Conservation (phyloP, 345 rosid species). For the Mallotus nudiflorus region DNA sequence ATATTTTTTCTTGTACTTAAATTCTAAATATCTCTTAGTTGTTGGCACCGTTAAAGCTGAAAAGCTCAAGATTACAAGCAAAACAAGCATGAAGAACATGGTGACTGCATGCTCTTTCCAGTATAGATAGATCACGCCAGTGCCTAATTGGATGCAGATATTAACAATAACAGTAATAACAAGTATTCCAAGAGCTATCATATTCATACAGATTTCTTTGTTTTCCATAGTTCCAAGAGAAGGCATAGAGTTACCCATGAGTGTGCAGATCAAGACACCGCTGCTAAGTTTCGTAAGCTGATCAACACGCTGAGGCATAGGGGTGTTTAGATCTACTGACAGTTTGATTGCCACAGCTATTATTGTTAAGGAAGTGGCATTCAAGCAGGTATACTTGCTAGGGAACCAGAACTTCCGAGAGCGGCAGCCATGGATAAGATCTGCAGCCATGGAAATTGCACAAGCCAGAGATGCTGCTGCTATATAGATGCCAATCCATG, state of each 20-base stretch:
- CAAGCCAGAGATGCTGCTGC: conserved; percentile 73
- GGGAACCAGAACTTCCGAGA: conserved; percentile 74
- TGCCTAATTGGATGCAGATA: conserved; percentile 70
- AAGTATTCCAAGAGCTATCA: conserved; percentile 70
- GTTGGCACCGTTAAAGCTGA: conserved; percentile 59
- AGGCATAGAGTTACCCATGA: conserved; percentile 85
- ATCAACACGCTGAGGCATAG: conserved; percentile 80
- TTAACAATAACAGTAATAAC: conserved; percentile 70
- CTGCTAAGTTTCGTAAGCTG: conserved; percentile 92
- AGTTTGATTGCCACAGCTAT: conserved; percentile 69
- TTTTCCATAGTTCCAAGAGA: conserved; percentile 77
- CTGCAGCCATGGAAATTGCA: conserved; percentile 69
- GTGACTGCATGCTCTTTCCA: conserved; percentile 57
- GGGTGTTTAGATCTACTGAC: conserved; percentile 85
- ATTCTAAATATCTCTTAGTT: conserved; percentile 50
- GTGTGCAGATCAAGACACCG: conserved; percentile 64
- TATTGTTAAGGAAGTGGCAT: conserved; percentile 77
- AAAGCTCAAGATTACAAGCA: conserved; percentile 56
- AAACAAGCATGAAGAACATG: conserved; percentile 56
- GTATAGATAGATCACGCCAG: conserved; percentile 67
- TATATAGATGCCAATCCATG: conserved; percentile 82
- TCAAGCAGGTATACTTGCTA: conserved; percentile 63
- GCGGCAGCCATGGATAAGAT: conserved; percentile 59
- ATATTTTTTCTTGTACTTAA: conserved; percentile 57
- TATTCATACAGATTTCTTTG: conserved; percentile 49